These are phyloP conservation scores for Scenedesmus sp. DNA, from an alignment of 163 green algal species.

Conservation along the genomic window DNA sequence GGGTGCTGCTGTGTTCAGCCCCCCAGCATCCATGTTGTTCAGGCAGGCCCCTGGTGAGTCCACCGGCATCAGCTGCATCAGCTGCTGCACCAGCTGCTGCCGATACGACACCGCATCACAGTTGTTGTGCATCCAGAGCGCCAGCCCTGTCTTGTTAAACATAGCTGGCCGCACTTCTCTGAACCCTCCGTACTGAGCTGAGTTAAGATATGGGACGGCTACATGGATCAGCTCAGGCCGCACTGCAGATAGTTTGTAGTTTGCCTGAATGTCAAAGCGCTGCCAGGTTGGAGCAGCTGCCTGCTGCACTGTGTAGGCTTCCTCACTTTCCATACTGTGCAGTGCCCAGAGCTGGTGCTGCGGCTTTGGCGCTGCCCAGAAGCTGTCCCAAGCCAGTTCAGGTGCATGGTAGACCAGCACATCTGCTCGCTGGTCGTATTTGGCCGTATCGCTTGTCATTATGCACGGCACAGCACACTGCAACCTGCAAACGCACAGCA, in stretches of 20 bases:
- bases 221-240: conserved; percentile 1
- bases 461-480: conserved; percentile 42
- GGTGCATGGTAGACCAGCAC: conserved; percentile 42
- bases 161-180: neutral
- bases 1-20: neutral
- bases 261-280: conserved; percentile 42
- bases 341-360: conserved; percentile 38
- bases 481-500: conserved; percentile 9
- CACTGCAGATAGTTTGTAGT: conserved; percentile 20
- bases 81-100: conserved; percentile 4
- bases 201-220: conserved; percentile 29
- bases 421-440: conserved; percentile 14
- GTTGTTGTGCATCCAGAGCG: conserved; percentile 51
- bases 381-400: conserved; percentile 23
- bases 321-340: conserved; percentile 46
- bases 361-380: conserved; percentile 23
- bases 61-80: conserved; percentile 40
- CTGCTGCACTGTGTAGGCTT: conserved; percentile 29
- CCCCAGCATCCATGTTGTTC: conserved; percentile 26
- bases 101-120: conserved; percentile 33
- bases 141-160: conserved; percentile 32
- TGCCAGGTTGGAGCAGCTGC: conserved; percentile 4
- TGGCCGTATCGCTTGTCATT: conserved; percentile 8
- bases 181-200: neutral
- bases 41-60: conserved; percentile 38